Evolutionary conservation across 2,329 filamentous ascomycete genomes (phyloP), one percentile per base, ranked within the genome.

Genomic region (Ilyonectria destructans): DNA sequence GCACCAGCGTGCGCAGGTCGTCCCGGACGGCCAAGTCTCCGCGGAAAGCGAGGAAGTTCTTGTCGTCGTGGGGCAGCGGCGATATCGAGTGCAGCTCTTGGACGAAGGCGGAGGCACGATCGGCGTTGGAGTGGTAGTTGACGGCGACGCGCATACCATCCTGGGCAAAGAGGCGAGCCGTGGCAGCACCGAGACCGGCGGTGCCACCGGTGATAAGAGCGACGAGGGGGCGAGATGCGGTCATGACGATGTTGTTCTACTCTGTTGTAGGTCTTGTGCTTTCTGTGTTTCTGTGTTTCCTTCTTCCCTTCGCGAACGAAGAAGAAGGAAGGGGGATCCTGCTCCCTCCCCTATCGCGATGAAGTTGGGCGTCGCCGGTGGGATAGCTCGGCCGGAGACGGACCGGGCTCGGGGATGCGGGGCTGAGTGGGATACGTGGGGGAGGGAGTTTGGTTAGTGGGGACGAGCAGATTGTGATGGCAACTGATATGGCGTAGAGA

Each of bases 131-230:
- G 80, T 87, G 85, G 80, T 94, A 96, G 82, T 95, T 96, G 77
- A 96, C 87, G 9, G 90, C 89, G 10, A 96, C 83, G 65, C 92
- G 91, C 77, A 88, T 89, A 54, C 92, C 92, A 74, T 91, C 85
- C 23, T 85, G 82, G 9, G 92, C 92, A 74, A 95, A 93, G 35
- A 90, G 88, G 62, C 88, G 86, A 45, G 87, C 88, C 3, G 93
- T 86, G 4, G 91, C 84, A 49, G 92, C 93, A 40, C 93, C 93
- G 35, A 96, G 87, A 3, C 93, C 93, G 71, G 93, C 85, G 49
- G 81, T 85, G 31, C 84, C 84, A n/a, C 85, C 86, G 0, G 86
- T 88, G 29, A 88, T 89, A 64, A 85, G 78, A 17, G 77, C 80
- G 4, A 84, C 81, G 5, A 76, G 76, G 56, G 72, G 73, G 51